These are phyloP conservation scores for Claviceps pazoutovae DNA, from an alignment of 2,329 filamentous ascomycete species.

Conservation along the genomic window DNA sequence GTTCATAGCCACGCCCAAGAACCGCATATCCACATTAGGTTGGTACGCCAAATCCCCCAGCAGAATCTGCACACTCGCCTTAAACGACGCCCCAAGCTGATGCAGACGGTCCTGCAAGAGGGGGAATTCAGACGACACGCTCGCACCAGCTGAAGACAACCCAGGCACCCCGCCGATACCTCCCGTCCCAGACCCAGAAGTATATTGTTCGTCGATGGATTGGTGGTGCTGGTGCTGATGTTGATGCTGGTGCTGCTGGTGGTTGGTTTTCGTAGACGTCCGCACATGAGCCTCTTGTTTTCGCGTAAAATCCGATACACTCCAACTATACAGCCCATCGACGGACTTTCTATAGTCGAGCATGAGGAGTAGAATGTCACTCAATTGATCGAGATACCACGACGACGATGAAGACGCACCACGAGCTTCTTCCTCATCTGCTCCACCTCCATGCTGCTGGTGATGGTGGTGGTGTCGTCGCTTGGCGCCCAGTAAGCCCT, in stretches of 20 bases:
- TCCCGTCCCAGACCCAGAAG: constrained; percentile 21
- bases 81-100: constrained; percentile 63
- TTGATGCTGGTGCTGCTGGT: no score
- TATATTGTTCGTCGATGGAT: constrained; percentile 12
- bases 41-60: constrained; percentile 87
- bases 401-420: constrained; percentile 26
- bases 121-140: constrained; percentile 53
- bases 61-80: constrained; percentile 61
- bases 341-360: constrained; percentile 85
- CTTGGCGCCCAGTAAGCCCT: constrained; percentile 74
- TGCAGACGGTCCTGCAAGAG: constrained; percentile 61
- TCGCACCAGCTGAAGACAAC: constrained; percentile 10
- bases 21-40: constrained; percentile 87
- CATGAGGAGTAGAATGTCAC: constrained; percentile 89
- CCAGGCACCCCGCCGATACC: neutral
- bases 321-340: constrained; percentile 88
- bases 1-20: constrained; percentile 94
- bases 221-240: no score
- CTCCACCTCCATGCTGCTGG: constrained; percentile 15
- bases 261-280: constrained; percentile 41
- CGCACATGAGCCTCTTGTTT: constrained; percentile 75
- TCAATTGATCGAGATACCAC: constrained; percentile 82
- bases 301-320: constrained; percentile 82
- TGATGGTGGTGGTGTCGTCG: constrained; percentile 21
- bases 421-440: constrained; percentile 42